Evolutionary conservation across 2,329 filamentous ascomycete genomes (phyloP).

Genomic region (Lachnellula suecica): DNA sequence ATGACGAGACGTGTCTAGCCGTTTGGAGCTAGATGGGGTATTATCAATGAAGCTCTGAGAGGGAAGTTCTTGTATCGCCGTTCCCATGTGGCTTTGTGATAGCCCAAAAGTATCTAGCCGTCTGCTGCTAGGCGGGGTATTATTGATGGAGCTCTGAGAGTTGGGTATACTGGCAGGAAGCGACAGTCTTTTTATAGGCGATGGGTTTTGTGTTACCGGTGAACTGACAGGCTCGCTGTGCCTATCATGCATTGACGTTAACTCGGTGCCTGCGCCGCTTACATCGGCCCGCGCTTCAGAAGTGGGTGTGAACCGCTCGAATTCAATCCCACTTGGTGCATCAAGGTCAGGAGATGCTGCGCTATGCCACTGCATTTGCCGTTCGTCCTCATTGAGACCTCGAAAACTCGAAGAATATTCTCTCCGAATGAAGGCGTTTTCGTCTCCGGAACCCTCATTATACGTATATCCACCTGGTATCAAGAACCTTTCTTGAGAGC

Average conservation of each 20-base stretch:
- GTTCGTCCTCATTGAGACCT: conserved; percentile 5
- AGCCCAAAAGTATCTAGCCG: not conserved
- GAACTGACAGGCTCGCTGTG: not conserved
- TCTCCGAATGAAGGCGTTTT: not conserved
- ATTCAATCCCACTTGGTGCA: not conserved
- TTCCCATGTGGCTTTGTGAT: not conserved
- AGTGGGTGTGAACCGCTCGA: not conserved
- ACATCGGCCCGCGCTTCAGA: not conserved
- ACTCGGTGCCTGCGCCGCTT: not conserved
- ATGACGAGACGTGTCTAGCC: not conserved
- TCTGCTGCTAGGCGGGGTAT: not conserved
- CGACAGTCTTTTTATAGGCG: not conserved
- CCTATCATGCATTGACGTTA: not conserved
- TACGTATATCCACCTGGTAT: not conserved
- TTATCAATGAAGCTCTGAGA: not conserved
- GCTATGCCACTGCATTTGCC: not conserved
- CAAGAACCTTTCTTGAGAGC: conserved; percentile 6
- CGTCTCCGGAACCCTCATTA: not conserved
- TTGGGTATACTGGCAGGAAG: conserved; percentile 5
- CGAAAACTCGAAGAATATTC: not conserved
- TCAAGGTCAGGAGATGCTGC: conserved; percentile 1
- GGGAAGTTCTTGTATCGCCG: not conserved
- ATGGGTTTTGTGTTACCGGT: not conserved
- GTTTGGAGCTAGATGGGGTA: not conserved
- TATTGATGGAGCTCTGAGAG: not conserved